Percentiles rank a stretch among this genome's conserved stretches.
phyloP scores from a whole-genome alignment of 306 rosid genomes.

The Coriaria nepalensis region DNA sequence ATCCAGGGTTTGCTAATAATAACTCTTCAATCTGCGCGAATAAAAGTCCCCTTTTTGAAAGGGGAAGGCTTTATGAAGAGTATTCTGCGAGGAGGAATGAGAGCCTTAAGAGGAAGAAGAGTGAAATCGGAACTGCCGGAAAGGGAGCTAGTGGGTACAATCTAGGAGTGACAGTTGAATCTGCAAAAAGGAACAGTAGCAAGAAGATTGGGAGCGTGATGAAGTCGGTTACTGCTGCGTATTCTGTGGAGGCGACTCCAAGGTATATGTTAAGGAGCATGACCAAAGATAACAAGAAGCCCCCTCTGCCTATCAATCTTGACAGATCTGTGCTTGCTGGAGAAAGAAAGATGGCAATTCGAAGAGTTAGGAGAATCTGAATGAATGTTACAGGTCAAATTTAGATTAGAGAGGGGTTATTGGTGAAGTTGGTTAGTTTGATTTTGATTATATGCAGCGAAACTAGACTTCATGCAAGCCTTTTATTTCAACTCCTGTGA shows the following conservation, averaged over 20 bases:
- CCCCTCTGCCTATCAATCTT: constrained; percentile 32
- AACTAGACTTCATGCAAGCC: no score
- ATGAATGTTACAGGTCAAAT: neutral
- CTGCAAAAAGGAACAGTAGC: constrained; percentile 40
- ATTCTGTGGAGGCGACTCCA: constrained; percentile 46
- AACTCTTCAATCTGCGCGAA: constrained; percentile 7
- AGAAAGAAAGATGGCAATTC: constrained; percentile 23
- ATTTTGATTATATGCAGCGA: no score
- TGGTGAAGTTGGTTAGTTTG: no score
- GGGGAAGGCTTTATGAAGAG: constrained; percentile 70
- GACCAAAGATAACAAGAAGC: constrained; percentile 72
- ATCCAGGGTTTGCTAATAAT: neutral
- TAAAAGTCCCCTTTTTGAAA: constrained; percentile 31
- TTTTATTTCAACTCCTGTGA: no score
- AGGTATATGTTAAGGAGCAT: constrained; percentile 80
- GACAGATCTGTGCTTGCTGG: constrained; percentile 22
- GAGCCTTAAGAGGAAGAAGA: constrained; percentile 57
- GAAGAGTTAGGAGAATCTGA: constrained; percentile 30
- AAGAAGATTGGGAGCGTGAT: constrained; percentile 49
- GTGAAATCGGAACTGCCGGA: constrained; percentile 10
- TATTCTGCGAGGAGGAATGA: constrained; percentile 88
- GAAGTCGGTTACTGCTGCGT: constrained; percentile 63
- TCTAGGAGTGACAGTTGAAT: constrained; percentile 67
- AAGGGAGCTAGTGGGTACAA: constrained; percentile 14
- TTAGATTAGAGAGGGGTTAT: no score